Base-by-base conservation (phyloP, 2,329 filamentous ascomycete species). In the Fusarium sarcochroum region DNA sequence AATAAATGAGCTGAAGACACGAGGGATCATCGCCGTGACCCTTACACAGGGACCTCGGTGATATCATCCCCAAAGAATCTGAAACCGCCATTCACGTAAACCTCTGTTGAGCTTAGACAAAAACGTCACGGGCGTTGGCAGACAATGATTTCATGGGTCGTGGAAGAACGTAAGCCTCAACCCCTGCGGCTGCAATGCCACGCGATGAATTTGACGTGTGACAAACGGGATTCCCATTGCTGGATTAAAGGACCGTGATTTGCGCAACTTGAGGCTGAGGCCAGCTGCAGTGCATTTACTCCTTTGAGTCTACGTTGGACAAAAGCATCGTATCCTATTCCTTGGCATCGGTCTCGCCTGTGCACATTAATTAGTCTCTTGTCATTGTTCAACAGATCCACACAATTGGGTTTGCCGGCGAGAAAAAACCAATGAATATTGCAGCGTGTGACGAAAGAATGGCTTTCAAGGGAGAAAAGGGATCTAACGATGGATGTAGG, bases 391-490 rank as follows among this genome's bases (percentile, higher is more conserved):
- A 34, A 15, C 48, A 61, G 71, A 30, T 71, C 71, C 67, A 73
- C 67, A 64, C 54, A 73, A 58, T 71, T 73, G 69, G 67, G 67
- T 73, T 72, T 53, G 50, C 37, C 38, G 32, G 62, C 57, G 18
- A 58, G 6, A 35, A 41, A 45, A 63, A 47, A 20, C 45, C 66
- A 62, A 67, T 62, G 40, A 27, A 38, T 63, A 40, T 47, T 56
- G 52, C 51, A 58, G 40, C 42, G 54, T 63, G 63, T 63, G 65
- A 61, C 59, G 63, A 68, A 63, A 62, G n/a, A 56, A 68, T 56
- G 25, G 66, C 34, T 41, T 48, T 52, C 35, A 17, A 37, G 37
- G 30, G 25, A 45, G 18, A 44, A 45, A 63, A 14, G 13, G 15
- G 35, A 46, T 11, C 48, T 49, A 49, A 42, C 50, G 50, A 67